These are phyloP conservation scores for Pyrus hybrid DNA, from an alignment of 331 rosid species.

Conservation along the genomic window DNA sequence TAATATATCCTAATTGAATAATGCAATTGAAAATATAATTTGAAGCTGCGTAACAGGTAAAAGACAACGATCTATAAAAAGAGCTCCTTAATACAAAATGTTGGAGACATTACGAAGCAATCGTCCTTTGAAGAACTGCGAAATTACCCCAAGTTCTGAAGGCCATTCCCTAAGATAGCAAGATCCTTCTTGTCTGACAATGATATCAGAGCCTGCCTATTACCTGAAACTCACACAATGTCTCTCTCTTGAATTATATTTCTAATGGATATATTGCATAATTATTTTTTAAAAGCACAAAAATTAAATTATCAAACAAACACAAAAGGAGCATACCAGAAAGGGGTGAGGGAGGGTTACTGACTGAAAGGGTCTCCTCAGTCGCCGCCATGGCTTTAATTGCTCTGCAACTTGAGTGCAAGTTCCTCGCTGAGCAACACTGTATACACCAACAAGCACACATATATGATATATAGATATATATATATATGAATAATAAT, in stretches of 20 bases:
- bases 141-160: slow-evolving; percentile 76
- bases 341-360: background rate
- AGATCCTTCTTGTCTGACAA: slow-evolving; percentile 84
- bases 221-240: slow-evolving; percentile 29
- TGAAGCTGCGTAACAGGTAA: background rate
- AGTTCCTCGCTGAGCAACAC: background rate
- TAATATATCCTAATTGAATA: background rate
- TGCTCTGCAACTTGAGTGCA: background rate
- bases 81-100: background rate
- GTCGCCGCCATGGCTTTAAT: background rate
- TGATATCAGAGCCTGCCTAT: slow-evolving; percentile 77
- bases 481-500: background rate
- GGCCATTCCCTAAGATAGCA: slow-evolving; percentile 65
- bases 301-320: background rate
- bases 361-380: background rate
- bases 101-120: background rate
- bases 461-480: no score
- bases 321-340: background rate
- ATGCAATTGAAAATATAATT: background rate
- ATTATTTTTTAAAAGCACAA: background rate
- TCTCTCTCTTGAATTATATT: background rate
- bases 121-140: background rate
- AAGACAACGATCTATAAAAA: background rate
- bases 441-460: background rate
- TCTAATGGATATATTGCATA: no score